phyloP scores from a whole-genome alignment of 768 basidiomycete genomes.

The Phaeotremella fagi region DNA sequence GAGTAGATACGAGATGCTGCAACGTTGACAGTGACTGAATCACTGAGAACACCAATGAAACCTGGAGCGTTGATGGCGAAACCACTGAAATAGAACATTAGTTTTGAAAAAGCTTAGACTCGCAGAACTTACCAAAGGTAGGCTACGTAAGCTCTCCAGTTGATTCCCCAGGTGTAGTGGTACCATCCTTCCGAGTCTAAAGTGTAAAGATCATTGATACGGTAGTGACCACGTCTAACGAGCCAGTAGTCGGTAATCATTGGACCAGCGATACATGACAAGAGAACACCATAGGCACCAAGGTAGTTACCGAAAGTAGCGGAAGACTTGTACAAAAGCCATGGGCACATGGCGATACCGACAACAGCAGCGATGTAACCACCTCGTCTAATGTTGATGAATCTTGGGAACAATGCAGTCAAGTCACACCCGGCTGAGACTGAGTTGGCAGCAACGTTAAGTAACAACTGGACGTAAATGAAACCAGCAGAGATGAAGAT shows the following conservation, averaged over 20 bases:
- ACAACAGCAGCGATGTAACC: slow-evolving; percentile 77
- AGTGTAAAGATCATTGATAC: slow-evolving; percentile 67
- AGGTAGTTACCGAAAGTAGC: slow-evolving; percentile 76
- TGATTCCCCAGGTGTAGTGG: slow-evolving; percentile 68
- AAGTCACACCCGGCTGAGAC: slow-evolving; percentile 78
- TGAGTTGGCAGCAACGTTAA: slow-evolving; percentile 64
- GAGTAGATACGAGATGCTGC: slow-evolving; percentile 58
- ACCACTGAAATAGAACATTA: slow-evolving; percentile 57
- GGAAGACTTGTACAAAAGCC: slow-evolving; percentile 66
- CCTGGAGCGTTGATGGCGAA: slow-evolving; percentile 79
- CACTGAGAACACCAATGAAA: slow-evolving; percentile 65
- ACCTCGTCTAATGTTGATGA: slow-evolving; percentile 77
- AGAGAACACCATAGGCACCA: slow-evolving; percentile 71
- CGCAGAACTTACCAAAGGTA: slow-evolving; percentile 22
- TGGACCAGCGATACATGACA: slow-evolving; percentile 66
- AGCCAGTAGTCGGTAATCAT: slow-evolving; percentile 80
- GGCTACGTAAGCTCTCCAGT: slow-evolving; percentile 58
- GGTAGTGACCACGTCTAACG: slow-evolving; percentile 64
- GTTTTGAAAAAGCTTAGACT: slow-evolving; percentile 57
- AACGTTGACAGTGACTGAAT: slow-evolving; percentile 54
- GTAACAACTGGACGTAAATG: slow-evolving; percentile 63
- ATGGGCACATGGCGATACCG: slow-evolving; percentile 59
- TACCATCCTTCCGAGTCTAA: slow-evolving; percentile 62
- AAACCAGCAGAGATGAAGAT: slow-evolving; percentile 77
- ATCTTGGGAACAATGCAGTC: slow-evolving; percentile 70